Conservation (phyloP, 805 yeast species). For the Hanseniaspora nectarophila region DNA sequence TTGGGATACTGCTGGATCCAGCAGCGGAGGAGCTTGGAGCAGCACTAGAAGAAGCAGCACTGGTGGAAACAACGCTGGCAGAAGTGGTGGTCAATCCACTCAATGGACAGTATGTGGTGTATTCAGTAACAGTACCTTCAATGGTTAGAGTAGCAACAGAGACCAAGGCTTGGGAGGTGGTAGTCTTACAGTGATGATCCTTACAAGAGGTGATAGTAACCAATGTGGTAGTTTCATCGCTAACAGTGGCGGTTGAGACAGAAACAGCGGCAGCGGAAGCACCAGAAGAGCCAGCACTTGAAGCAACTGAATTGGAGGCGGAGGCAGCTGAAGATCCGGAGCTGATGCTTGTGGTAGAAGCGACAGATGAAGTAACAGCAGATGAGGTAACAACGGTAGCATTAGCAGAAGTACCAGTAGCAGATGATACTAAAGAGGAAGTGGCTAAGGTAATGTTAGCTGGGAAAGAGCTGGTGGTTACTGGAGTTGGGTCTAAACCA, state of each 20-base stretch:
- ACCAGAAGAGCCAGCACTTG: slow-evolving; percentile 23
- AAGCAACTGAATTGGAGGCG: slow-evolving; percentile 25
- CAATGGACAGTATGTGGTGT: slow-evolving; percentile 29
- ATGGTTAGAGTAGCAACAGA: slow-evolving; percentile 29
- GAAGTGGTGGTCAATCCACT: slow-evolving; percentile 21
- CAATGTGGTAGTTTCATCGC: slow-evolving; percentile 24
- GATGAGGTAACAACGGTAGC: no score
- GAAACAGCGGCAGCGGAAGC: no score
- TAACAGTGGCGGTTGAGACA: slow-evolving; percentile 21
- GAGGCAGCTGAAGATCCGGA: slow-evolving; percentile 19
- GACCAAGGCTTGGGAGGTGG: slow-evolving; percentile 28
- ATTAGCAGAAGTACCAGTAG: no score
- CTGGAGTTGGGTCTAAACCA: background rate
- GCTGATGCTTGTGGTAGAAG: slow-evolving; percentile 26
- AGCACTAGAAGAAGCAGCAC: no score
- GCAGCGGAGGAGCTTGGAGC: no score
- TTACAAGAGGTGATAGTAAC: slow-evolving; percentile 30
- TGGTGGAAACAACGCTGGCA: background rate
- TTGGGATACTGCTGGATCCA: no score
- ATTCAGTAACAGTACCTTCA: slow-evolving; percentile 28
- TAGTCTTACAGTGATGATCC: slow-evolving; percentile 26
- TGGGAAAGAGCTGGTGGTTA: background rate
- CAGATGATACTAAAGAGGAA: background rate
- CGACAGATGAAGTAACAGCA: slow-evolving; percentile 24
- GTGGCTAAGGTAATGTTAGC: background rate